Evolutionary conservation across 139 green algal species (phyloP), one percentile per base, ranked within the genome.

Genomic region (Axilococcus clingmanii): DNA sequence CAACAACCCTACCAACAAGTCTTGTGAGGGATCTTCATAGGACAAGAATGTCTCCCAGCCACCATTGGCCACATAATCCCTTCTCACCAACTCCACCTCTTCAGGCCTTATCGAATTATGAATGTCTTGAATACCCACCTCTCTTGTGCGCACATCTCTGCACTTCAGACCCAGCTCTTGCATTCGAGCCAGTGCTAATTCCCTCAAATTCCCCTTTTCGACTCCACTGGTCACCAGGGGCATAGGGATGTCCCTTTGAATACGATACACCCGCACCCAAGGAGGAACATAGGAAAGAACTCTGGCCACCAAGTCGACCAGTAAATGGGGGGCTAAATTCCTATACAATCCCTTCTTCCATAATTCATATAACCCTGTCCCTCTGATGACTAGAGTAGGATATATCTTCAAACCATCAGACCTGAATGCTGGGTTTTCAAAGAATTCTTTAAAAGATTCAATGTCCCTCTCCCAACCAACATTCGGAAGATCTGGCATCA

Each of bases 401-500:
- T 89, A 87, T n/a, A 91, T 17, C 75, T 97, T 97, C 16, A 97
- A 76, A 14, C 90, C 90, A 52, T 97, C 90, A 3, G 85, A 72
- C 5, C 82, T 63, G 65, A 95, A 98, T 46, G 76, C 83, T 0
- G 90, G 90, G 58, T 89, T 95, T 43, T 97, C 88, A 54, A 98
- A 97, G 43, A 97, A 97, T 79, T 97, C 91, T 1, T 71, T 52
- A 68, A 98, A 97, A 40, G 65, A 84, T 75, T 97, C 92, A 25
- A 97, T 65, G 66, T 99, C 92, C 1, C 91, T 71, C 70, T 98
- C 88, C 85, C 86, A 94, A 17, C 88, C 92, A 56, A 97, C 90
- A 52, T 94, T 94, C 22, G 92, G 92, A 64, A 99, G 67, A 68
- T 97, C 88, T 3, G 92, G 92, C 92, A 99, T 98, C 85, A 99